Base-by-base conservation (phyloP, 495 filamentous ascomycete genomes). In the Talaromyces proteolyticus region DNA sequence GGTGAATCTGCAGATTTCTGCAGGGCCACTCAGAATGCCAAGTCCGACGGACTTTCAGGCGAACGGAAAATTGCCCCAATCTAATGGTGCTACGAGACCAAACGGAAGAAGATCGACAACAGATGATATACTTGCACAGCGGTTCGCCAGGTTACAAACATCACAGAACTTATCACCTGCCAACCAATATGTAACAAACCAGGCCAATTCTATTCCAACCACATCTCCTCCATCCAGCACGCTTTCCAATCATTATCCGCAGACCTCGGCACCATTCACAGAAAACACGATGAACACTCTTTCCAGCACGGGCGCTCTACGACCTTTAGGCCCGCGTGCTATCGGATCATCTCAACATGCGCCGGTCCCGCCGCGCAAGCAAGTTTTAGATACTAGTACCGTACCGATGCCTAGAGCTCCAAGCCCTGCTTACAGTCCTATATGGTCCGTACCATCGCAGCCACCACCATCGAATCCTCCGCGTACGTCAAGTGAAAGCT, bases 351-450 rank as follows among this genome's bases (percentile, higher is more conserved):
- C 65, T 25, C 54, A 66, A 17, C 52, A 50, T 17, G 62, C 57
- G 10, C 76, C 77, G 17, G 67, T 64, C n/a, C 57, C 72, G 19
- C 79, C 80, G 16, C 74, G 73, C 1, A 81, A 84, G 43, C 57
- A 82, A 7, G 76, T 78, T 14, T 57, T 88, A 3, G 70, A 80
- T 49, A 75, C 69, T 21, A 47, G 76, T 17, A 64, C 72, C 14
- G 61, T 63, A n/a, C 69, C 76, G 3, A 73, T 96, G 57, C 91
- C 91, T 19, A 82, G 84, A 61, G 69, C 86, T 11, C 91, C 91
- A 14, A 89, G 85, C 59, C 89, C 90, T 11, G 84, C 92, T 8
- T 96, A 96, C 56, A 92, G 84, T 57, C 91, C 91, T 34, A 66
- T 71, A 50, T 67, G 61, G 58, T 67, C 69, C 0, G 64, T 66